Evolutionary conservation across 139 green algal species (phyloP), one percentile per base, ranked within the genome.

Genomic region (Chlorella ohadii): DNA sequence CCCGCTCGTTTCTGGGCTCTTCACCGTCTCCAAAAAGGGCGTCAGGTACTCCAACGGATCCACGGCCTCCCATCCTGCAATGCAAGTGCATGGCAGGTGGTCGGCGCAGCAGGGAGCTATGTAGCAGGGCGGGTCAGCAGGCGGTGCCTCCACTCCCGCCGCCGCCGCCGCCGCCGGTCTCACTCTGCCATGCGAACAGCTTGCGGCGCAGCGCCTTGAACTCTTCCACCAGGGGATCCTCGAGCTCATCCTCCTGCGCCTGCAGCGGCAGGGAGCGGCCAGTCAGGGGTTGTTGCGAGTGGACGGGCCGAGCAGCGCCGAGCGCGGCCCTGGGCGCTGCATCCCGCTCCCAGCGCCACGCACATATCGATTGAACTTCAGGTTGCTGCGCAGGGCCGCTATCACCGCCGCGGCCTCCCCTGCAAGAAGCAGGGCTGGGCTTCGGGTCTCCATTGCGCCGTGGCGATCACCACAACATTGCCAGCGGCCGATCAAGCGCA

Each of bases 11-110:
- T 98, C 94, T 0, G 93, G 95, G 20, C 92, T 94, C 36, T 94
- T 91, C 23, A 99, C 92, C 1, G 98, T 90, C 65, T 96, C 90
- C 36, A 99, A 86, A 61, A 99, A 99, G 1, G 97, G 97, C 20
- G 85, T 78, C 38, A 99, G 88, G 79, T 97, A 98, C 38, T 94
- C 87, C 74, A 95, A 87, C 0, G 97, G 95, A 59, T 95, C 87
- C 44, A 98, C 91, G 16, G 84, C 11, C 3, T 75, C 81, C 94
- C 92, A 97, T 72, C 96, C 91, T 96, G 87, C 79, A 67, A 65
- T 33, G 33, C 13, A 16, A 13, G 12, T 44, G 68, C 36, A 75
- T n/a, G 68, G 28, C 41, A 38, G 27, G 31, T 36, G 65, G 65
- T 17, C 33, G 33, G 65, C 41, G 64, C 31, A 23, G 7, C 16